Evolutionary conservation across 2,329 filamentous ascomycete genomes (phyloP), one percentile per base, ranked within the genome.

Genomic region (Dichotomopilus funicola): DNA sequence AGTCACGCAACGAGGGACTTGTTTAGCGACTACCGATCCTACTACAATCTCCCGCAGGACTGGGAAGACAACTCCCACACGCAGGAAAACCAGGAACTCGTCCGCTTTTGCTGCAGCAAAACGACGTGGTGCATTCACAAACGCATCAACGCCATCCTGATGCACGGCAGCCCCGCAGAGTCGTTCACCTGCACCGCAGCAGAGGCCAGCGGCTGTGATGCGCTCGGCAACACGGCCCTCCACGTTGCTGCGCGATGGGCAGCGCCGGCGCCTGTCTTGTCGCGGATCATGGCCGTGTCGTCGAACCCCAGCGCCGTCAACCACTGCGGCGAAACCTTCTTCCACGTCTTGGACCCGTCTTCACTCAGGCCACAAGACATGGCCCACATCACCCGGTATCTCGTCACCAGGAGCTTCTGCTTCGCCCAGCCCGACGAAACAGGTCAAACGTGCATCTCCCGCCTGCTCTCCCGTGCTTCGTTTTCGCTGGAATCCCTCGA

Each of bases 221-320:
- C 46, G 10, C 46, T 59, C 9, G 58, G 52, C 2, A 58, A 59
- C 43, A 58, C 58, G 1, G 53, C 58, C 3, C 55, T 59, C 10
- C 58, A 58, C n/a, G 52, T 53, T 5, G 58, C 55, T 0, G 52
- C 58, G 45, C 51, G 58, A 13, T 58, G 58, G 58, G 53, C 38
- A 5, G 55, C 55, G 42, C 55, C 55, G 3, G 36, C 33, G 27
- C 52, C 49, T 5, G 52, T 59, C 6, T 42, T 59, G 31, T 48
- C 54, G 37, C 51, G 55, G 37, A 52, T 55, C 45, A 45, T 53
- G 45, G 13, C 38, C 33, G 13, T 43, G 1, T 27, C 52, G 10
- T 37, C 51, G n/a, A 33, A 51, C 8, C 48, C 27, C 47, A 40
- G 27, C 19, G 13, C 37, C 8, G 27, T 42, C 31, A 58, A 58